Evolutionary conservation across 1,139 yeast species (phyloP), one percentile per base, ranked within the genome.

Genomic region (Nakaseomyces bracarensis): DNA sequence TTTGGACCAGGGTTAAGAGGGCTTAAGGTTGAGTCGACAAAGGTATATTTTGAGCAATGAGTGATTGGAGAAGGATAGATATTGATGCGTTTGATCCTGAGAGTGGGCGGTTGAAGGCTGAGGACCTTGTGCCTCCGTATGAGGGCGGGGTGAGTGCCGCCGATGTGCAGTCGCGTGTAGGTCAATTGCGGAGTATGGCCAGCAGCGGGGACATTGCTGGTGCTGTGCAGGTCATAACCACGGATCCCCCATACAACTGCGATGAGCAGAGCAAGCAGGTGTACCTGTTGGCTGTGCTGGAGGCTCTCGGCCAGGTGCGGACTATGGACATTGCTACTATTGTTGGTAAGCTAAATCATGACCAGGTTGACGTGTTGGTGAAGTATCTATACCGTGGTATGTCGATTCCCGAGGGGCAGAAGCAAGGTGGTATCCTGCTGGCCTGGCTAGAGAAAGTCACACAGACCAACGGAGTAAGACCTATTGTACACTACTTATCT

Each of bases 371-470:
- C 55, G 79, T 77, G 5, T 75, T 93, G 58, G 70, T 89, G 45
- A 91, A 91, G 63, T 85, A 84, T 62, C 69, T 91, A 47, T 93
- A 89, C 66, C 82, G 81, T 57, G 87, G 86, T 36, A 86, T 93
- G 95, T 70, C 79, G 31, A 68, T 81, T 8, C 72, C 77, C 22
- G 77, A 78, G 52, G 86, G 93, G 4, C 86, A 87, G 51, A 84
- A 83, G 53, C 87, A 82, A 53, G 95, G 96, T 16, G 95, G 95
- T 38, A 71, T 81, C 43, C 65, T 93, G 54, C 75, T 93, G 57
- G 74, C 79, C 30, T 93, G 98, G 98, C 86, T 82, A 60, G 97
- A 91, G 55, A 87, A 86, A 65, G 76, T 93, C 20, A 80, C 85
- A 31, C 94, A 82, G 49, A 66, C 76, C 35, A 77, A 89, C 11